These are phyloP conservation scores for Trichoderma gamsii DNA, from an alignment of 495 filamentous ascomycete species.

Conservation along the genomic window DNA sequence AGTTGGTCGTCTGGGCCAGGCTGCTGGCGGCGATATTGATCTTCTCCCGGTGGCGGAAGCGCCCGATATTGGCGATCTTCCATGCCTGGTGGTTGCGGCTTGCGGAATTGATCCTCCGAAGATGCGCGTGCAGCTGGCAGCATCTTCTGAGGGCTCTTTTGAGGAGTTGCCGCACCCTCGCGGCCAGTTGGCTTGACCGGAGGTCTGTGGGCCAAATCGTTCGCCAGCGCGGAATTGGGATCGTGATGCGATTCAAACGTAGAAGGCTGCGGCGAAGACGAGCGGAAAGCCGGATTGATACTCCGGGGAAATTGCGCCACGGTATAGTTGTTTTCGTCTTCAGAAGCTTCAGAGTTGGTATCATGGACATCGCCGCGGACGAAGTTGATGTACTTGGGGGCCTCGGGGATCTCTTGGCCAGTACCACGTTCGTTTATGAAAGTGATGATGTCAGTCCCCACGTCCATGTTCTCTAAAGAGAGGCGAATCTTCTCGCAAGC, in stretches of 20 bases:
- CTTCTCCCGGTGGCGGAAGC: background rate
- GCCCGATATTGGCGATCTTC: background rate
- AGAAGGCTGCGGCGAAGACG: slow-evolving; percentile 74
- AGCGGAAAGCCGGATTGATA: slow-evolving; percentile 91
- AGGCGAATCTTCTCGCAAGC: slow-evolving; percentile 96
- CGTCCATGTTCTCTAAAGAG: slow-evolving; percentile 89
- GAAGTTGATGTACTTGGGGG: slow-evolving; percentile 98
- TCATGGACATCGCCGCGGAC: slow-evolving; percentile 85
- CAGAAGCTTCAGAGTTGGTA: slow-evolving; percentile 70
- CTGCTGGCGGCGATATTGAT: background rate
- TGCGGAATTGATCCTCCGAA: background rate
- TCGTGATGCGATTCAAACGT: slow-evolving; percentile 87
- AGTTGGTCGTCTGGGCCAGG: background rate
- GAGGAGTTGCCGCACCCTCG: slow-evolving; percentile 50
- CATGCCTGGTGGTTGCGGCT: background rate
- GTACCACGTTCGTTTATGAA: slow-evolving; percentile 92
- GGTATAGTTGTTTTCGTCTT: slow-evolving; percentile 73
- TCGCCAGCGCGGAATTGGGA: slow-evolving; percentile 61
- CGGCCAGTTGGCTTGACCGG: slow-evolving; percentile 42
- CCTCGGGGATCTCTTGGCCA: slow-evolving; percentile 91
- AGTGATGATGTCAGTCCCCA: slow-evolving; percentile 83
- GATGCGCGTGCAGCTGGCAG: slow-evolving; percentile 7
- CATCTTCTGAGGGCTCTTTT: slow-evolving; percentile 31
- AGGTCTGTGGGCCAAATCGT: slow-evolving; percentile 54
- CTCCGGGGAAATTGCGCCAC: slow-evolving; percentile 92